Conservation (phyloP, 1,284 basidiomycete species). For the Trichosporon faecale region DNA sequence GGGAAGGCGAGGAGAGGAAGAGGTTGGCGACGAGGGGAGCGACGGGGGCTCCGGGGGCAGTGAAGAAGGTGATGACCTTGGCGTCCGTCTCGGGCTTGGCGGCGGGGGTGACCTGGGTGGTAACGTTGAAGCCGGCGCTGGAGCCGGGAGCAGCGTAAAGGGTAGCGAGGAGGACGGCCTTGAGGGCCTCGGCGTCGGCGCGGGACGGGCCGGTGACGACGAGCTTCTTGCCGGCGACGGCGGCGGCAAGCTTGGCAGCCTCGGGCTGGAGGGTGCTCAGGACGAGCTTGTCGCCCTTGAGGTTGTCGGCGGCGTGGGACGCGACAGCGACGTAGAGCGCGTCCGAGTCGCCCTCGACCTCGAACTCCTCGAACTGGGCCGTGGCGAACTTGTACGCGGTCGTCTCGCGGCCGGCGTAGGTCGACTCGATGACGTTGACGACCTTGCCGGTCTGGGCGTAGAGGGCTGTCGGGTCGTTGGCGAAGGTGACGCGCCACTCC, state of each 20-base stretch:
- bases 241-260: slow-evolving; percentile 36
- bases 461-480: slow-evolving; percentile 57
- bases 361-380: slow-evolving; percentile 31
- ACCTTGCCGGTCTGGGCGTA: slow-evolving; percentile 39
- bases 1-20: slow-evolving; percentile 50
- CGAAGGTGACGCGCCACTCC: slow-evolving; percentile 67
- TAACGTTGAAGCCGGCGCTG: slow-evolving; percentile 42
- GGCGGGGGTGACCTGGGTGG: slow-evolving; percentile 37
- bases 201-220: slow-evolving; percentile 42
- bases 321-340: slow-evolving; percentile 41
- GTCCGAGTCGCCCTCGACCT: slow-evolving; percentile 26
- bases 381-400: slow-evolving; percentile 44
- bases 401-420: slow-evolving; percentile 44
- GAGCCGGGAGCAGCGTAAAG: slow-evolving; percentile 54
- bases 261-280: slow-evolving; percentile 44
- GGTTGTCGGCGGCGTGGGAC: slow-evolving; percentile 34
- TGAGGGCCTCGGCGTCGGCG: slow-evolving; percentile 45
- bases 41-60: slow-evolving; percentile 44
- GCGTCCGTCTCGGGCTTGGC: slow-evolving; percentile 25
- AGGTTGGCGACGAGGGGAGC: slow-evolving; percentile 50
- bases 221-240: slow-evolving; percentile 35
- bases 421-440: slow-evolving; percentile 51
- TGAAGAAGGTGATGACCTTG: slow-evolving; percentile 54
- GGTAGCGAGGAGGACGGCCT: slow-evolving; percentile 51
- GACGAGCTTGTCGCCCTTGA: slow-evolving; percentile 36